phyloP scores from a whole-genome alignment of 228 moss, liverwort and hornwort species.

The Sphagnum fallax region DNA sequence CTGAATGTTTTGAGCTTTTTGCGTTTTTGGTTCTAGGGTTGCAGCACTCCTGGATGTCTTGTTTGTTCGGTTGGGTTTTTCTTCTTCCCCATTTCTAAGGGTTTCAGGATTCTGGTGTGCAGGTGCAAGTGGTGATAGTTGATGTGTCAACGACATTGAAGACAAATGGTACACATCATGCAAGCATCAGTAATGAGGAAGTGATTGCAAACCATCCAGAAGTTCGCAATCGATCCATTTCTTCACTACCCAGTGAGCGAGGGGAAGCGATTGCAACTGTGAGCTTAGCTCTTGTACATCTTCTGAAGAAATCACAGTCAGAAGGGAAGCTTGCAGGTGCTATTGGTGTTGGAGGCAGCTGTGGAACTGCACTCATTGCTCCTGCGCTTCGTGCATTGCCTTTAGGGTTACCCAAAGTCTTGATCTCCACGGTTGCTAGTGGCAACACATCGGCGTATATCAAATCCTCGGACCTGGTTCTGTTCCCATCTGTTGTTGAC shows the following conservation, averaged over 20 bases:
- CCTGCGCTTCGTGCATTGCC: slow-evolving; percentile 86
- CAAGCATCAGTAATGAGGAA: slow-evolving; percentile 64
- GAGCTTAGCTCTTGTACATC: slow-evolving; percentile 71
- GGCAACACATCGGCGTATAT: slow-evolving; percentile 79
- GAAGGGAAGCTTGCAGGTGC: slow-evolving; percentile 76
- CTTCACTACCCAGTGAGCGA: slow-evolving; percentile 54
- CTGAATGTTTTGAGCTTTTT: too few relatives aligned
- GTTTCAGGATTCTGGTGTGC: not conserved
- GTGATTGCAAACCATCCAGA: slow-evolving; percentile 83
- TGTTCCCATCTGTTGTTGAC: slow-evolving; percentile 88
- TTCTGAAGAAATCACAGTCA: slow-evolving; percentile 46
- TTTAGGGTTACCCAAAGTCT: slow-evolving; percentile 73
- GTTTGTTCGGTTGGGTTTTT: too few relatives aligned
- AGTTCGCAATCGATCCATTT: slow-evolving; percentile 43
- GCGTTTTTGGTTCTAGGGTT: too few relatives aligned
- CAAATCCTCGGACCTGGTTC: slow-evolving; percentile 67
- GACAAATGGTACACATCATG: slow-evolving; percentile 35
- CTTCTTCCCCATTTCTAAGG: too few relatives aligned
- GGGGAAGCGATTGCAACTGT: slow-evolving; percentile 52
- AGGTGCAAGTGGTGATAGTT: slow-evolving; percentile 84
- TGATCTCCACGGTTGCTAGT: slow-evolving; percentile 88
- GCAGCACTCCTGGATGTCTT: too few relatives aligned
- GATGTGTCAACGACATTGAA: slow-evolving; percentile 75
- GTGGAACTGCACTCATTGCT: slow-evolving; percentile 80
- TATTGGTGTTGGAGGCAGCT: slow-evolving; percentile 81